A percentile compares a stretch with the other conserved stretches of the same genome.
Conservation (phyloP, 495 filamentous ascomycete genomes). For the Acidiella bohemica region DNA sequence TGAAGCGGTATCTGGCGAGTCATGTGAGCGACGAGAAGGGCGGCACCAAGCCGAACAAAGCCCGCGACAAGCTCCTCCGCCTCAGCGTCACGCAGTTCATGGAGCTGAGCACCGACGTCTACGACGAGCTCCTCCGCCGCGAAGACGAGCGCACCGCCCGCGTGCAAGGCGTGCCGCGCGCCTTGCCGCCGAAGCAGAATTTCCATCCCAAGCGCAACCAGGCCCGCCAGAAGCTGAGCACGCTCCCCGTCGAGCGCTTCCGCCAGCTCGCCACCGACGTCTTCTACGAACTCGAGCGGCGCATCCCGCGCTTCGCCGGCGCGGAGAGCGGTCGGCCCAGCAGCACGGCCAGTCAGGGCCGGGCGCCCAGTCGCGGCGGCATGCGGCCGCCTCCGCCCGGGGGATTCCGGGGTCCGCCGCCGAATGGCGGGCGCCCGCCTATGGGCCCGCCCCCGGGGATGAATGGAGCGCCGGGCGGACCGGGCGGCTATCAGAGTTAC, state of each 20-base stretch:
- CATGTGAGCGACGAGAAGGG: constrained; percentile 60
- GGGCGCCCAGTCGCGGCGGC: constrained; percentile 37
- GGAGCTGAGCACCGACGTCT: constrained; percentile 93
- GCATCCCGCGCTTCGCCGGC: constrained; percentile 68
- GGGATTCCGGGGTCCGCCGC: constrained; percentile 6
- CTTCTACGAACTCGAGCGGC: constrained; percentile 80
- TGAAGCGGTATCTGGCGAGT: constrained; percentile 62
- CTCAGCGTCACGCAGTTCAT: constrained; percentile 86
- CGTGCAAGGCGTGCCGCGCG: constrained; percentile 48
- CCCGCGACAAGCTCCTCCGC: constrained; percentile 81
- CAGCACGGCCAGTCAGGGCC: constrained; percentile 47
- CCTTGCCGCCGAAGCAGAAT: constrained; percentile 63
- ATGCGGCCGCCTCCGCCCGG: constrained; percentile 14
- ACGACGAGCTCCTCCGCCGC: constrained; percentile 82
- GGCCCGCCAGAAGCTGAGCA: constrained; percentile 83
- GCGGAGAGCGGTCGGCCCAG: constrained; percentile 51
- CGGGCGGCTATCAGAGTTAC: constrained; percentile 7
- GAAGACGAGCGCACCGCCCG: constrained; percentile 46
- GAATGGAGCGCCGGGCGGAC: constrained; percentile 21
- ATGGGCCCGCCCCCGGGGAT: constrained; percentile 8
- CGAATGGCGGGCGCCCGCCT: constrained; percentile 10
- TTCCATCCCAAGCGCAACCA: constrained; percentile 98
- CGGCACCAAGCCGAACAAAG: constrained; percentile 65
- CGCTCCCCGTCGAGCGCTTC: constrained; percentile 70
- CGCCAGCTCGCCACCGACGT: constrained; percentile 89